Conservation (phyloP, 2,329 filamentous ascomycete genomes). For the Scytalidium sp. region DNA sequence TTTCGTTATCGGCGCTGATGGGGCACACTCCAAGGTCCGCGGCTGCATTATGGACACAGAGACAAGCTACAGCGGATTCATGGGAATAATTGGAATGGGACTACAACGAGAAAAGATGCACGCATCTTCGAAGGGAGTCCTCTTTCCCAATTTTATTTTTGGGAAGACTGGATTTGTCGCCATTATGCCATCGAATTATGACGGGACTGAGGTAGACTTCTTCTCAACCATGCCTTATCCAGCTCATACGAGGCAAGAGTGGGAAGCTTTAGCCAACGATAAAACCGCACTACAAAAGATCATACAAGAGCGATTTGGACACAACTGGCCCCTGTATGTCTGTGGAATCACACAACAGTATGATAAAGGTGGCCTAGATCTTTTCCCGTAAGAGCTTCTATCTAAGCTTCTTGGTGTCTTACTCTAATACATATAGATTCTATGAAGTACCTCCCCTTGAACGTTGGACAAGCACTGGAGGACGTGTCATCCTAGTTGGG, state of each 20-base stretch:
- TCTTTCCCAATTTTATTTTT: background rate
- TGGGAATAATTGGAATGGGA: too few species aligned
- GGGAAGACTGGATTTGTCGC: background rate
- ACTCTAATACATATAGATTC: too few species aligned
- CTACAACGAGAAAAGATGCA: too few species aligned
- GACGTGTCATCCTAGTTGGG: constrained; percentile 38
- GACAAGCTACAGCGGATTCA: background rate
- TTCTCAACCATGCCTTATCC: constrained; percentile 2
- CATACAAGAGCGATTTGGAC: too few species aligned
- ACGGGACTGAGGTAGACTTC: background rate
- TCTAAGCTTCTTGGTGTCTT: constrained; percentile 39
- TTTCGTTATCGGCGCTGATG: constrained; percentile 4
- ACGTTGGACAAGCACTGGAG: constrained; percentile 31
- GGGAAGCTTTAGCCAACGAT: constrained; percentile 2
- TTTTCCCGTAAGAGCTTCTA: too few species aligned
- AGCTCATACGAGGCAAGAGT: background rate
- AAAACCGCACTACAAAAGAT: too few species aligned
- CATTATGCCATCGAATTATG: background rate
- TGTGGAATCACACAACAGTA: too few species aligned
- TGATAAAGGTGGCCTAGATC: too few species aligned
- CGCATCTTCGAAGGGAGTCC: too few species aligned
- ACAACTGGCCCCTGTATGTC: too few species aligned
- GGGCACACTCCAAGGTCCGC: background rate
- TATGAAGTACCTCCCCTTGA: constrained; percentile 36
- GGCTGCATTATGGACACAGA: background rate